phyloP scores from a whole-genome alignment of 345 rosid genomes.

The Erysimum cheiranthoides region DNA sequence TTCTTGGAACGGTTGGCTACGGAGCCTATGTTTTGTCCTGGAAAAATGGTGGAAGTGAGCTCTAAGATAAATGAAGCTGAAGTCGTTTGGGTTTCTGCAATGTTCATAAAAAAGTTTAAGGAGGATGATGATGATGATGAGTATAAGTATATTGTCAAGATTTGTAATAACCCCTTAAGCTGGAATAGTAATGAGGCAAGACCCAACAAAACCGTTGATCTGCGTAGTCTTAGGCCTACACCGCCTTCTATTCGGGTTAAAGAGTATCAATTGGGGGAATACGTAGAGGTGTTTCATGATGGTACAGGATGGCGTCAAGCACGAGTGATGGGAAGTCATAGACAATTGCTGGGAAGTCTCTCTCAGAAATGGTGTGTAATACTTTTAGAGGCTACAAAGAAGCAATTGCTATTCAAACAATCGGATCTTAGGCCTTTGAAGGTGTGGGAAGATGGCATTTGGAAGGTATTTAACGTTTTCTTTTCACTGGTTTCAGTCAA shows the following conservation, averaged over 20 bases:
- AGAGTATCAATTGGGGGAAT: neutral
- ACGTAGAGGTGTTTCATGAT: neutral
- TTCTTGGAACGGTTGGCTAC: neutral
- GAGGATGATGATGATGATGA: conserved; percentile 29
- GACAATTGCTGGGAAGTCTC: conserved; percentile 32
- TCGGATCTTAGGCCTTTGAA: conserved; percentile 62
- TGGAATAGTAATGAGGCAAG: conserved; percentile 35
- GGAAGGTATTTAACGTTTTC: conserved; percentile 25
- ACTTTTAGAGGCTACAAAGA: conserved; percentile 52
- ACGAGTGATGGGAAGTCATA: neutral
- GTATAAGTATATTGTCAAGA: conserved; percentile 40
- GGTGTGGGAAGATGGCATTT: conserved; percentile 45
- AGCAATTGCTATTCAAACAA: conserved; percentile 41
- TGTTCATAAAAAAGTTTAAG: conserved; percentile 47
- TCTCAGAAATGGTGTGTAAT: conserved; percentile 50
- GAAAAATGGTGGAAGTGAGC: conserved; percentile 13
- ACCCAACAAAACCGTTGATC: conserved; percentile 28
- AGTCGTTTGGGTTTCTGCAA: neutral
- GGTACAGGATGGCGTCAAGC: conserved; percentile 23
- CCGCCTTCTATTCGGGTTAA: neutral
- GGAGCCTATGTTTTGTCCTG: neutral
- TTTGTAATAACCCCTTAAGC: conserved; percentile 16
- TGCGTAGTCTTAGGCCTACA: neutral
- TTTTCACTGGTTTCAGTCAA: neutral
- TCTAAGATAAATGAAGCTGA: neutral